These are phyloP conservation scores for Atalantia buxifolia DNA, from an alignment of 345 rosid genomes.

Conservation along the genomic window DNA sequence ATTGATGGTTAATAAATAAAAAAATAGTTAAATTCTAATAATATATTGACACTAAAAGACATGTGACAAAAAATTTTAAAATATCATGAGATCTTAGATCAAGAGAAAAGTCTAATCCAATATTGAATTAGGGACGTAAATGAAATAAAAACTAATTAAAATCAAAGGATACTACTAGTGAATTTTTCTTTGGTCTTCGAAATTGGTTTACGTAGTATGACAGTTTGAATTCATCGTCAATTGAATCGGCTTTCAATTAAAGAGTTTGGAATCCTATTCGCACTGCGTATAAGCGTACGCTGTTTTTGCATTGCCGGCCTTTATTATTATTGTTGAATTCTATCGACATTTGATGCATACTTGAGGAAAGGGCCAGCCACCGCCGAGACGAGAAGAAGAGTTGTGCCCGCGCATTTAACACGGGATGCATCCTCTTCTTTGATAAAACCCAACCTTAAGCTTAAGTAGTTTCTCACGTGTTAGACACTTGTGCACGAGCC, in stretches of 20 bases:
- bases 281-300: neutral
- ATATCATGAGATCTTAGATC: too few relatives aligned
- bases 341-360: neutral
- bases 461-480: neutral
- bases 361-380: neutral
- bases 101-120: too few relatives aligned
- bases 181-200: too few relatives aligned
- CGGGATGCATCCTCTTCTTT: neutral
- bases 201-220: too few relatives aligned
- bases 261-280: too few relatives aligned
- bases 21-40: too few relatives aligned
- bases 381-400: neutral
- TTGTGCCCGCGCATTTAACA: neutral
- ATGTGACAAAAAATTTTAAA: too few relatives aligned
- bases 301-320: neutral
- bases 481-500: neutral
- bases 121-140: too few relatives aligned
- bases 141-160: too few relatives aligned
- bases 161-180: too few relatives aligned
- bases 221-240: neutral
- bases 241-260: neutral
- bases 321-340: neutral
- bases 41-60: too few relatives aligned
- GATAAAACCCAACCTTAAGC: neutral
- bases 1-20: too few relatives aligned